Evolutionary conservation across 495 filamentous ascomycete species (phyloP), one percentile per base, ranked within the genome.

Genomic region (Astrocystis sublimbata): DNA sequence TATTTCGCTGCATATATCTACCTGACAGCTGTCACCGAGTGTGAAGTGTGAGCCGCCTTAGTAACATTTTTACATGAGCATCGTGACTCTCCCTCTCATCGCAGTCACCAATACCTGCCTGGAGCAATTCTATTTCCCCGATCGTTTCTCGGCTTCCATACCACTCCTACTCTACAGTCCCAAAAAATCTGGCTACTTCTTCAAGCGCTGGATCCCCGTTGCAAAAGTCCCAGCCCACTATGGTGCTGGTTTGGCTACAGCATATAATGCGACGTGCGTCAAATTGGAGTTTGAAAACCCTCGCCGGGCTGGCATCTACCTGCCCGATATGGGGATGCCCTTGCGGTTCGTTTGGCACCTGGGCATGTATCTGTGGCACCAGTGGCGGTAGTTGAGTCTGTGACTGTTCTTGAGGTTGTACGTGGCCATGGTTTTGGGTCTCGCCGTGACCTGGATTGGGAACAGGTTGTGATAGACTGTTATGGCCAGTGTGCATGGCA

Each of bases 261-360:
- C 92, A 96, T 56, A 98, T 90, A 72, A 98, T 96, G 71, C 93
- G 88, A 46, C 93, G 83, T 0, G 92, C 88, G 69, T 98, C 94
- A 67, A 97, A 98, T 77, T 98, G 96, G 26, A 98, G 81, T 75
- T 98, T 98, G 78, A 97, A 98, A n/a, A 98, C 91, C 28, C 94
- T 76, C 13, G 86, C 83, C 53, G 81, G 73, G 60, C 86, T 86
- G 58, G 70, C 71, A 61, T 82, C 77, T 56, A 76, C 61, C 46
- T 62, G 67, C 10, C 55, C 30, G 1, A 73, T 71, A 45, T 73
- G 73, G 36, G 68, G 69, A 19, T 73, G 74, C n/a, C 62, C 60
- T 33, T 61, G 65, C 30, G 54, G 62, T 15, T 71, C 60, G 42
- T 46, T 61, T 21, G 67, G 65, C n/a, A 47, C 51, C 59, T 53